Evolutionary conservation across 2,329 filamentous ascomycete genomes (phyloP).

Genomic region (Lecanosticta acicola): DNA sequence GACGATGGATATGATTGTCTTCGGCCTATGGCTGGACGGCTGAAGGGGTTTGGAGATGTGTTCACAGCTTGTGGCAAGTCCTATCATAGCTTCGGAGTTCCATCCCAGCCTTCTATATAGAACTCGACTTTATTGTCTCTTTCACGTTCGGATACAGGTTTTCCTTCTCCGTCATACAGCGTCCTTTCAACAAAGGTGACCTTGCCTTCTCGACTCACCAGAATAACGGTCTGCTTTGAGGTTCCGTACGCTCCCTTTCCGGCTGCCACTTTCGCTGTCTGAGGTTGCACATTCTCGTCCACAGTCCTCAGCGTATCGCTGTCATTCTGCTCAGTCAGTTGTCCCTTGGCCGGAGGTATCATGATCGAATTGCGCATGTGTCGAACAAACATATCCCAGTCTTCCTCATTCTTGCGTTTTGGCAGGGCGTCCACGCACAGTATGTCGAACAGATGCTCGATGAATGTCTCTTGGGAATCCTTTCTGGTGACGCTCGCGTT

Average conservation of each 20-base stretch:
- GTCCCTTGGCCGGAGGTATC: conserved; percentile 51
- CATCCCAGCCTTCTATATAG: conserved; percentile 40
- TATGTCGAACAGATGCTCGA: conserved; percentile 48
- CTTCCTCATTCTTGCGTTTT: conserved; percentile 42
- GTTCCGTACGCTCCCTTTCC: conserved; percentile 54
- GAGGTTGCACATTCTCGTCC: conserved; percentile 17
- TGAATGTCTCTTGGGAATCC: conserved; percentile 45
- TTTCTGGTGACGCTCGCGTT: conserved; percentile 36
- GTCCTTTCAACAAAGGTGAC: conserved; percentile 60
- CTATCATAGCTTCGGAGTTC: background rate
- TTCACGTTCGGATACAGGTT: conserved; percentile 41
- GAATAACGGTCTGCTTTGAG: conserved; percentile 57
- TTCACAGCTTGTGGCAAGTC: background rate
- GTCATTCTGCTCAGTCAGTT: conserved; percentile 36
- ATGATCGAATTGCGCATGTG: conserved; percentile 57
- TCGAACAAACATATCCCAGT: conserved; percentile 51
- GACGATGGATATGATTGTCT: background rate
- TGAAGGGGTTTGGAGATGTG: too few relatives aligned
- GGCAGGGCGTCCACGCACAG: conserved; percentile 54
- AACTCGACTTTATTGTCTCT: conserved; percentile 47
- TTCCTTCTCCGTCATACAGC: conserved; percentile 50
- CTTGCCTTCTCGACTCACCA: conserved; percentile 51
- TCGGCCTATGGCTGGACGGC: too few relatives aligned
- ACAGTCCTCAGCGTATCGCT: conserved; percentile 37
- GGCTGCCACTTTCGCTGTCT: conserved; percentile 21